Evolutionary conservation across 2,329 filamentous ascomycete genomes (phyloP), one percentile per base, ranked within the genome.

Genomic region (Phialophora verrucosa): DNA sequence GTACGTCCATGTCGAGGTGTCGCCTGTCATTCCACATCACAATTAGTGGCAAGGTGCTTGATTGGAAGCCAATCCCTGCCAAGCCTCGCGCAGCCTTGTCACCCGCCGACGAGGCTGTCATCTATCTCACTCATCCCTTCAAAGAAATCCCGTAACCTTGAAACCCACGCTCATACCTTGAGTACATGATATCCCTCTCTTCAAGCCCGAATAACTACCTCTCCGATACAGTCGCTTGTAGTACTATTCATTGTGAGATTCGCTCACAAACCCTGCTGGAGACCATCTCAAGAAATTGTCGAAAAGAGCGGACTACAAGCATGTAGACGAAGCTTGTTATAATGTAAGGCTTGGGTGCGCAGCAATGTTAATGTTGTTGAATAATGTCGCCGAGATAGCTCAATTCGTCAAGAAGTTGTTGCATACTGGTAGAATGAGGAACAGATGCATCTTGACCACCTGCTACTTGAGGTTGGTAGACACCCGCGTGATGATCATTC

Each of bases 301-400:
- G 20, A 61, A 60, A 61, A 38, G 47, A 61, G 31, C 20, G 59
- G 17, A 61, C 2, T 11, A 54, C 47, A 53, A 42, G 47, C 49
- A 23, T 53, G 31, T 12, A 32, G 10, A 27, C 23, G 31, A 25
- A 53, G 20, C 47, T 51, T 61, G 31, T 51, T 17, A 53, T 6
- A 11, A 8, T 25, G 20, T 12, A 38, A 31, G 12, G 44, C 7
- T 49, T 20, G 10, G 14, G 11, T 10, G 10, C 51, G 31, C 27
- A 38, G 3, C 8, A 25, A 53, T 53, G 44, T 85, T 82, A 66
- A 69, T 67, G 55, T 7, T 69, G 69, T 25, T 69, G 69, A 38
- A 85, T 84, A 65, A 82, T 76, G 61, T 78, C 77, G 27, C 81
- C 81, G 49, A 85, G 74, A 72, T 85, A 85, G 62, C 82, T 81